Percentiles rank a stretch among this genome's conserved stretches.
phyloP scores from a whole-genome alignment of 371 early-diverging fungal species.

The Polyrhizophydium stewartii region DNA sequence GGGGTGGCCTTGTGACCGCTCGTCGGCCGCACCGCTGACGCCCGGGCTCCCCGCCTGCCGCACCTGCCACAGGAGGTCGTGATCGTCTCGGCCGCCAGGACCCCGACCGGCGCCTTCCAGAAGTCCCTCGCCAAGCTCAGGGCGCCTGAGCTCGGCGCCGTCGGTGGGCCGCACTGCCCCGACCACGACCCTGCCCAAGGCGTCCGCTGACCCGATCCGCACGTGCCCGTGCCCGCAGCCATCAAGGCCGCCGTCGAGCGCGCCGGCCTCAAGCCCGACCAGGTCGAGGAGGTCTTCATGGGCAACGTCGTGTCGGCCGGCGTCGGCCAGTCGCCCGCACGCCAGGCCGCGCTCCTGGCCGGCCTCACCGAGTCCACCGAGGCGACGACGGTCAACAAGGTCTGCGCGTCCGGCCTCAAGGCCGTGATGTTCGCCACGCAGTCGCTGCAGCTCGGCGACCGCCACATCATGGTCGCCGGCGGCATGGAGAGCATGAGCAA shows the following conservation, averaged over 20 bases:
- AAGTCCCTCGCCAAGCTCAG: constrained; percentile 80
- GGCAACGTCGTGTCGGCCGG: constrained; percentile 85
- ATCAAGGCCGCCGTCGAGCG: constrained; percentile 11
- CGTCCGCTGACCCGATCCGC: too few relatives aligned
- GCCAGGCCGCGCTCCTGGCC: constrained; percentile 87
- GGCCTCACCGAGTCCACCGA: constrained; percentile 72
- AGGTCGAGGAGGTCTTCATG: constrained; percentile 85
- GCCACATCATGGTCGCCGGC: constrained; percentile 75
- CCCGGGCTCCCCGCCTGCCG: too few relatives aligned
- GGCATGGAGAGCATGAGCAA: constrained; percentile 98
- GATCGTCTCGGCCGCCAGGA: constrained; percentile 83
- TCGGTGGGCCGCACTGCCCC: too few relatives aligned
- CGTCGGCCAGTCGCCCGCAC: constrained; percentile 90
- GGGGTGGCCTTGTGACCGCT: too few relatives aligned
- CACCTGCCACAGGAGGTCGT: constrained; percentile 70
- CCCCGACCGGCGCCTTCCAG: constrained; percentile 90
- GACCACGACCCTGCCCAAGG: too few relatives aligned
- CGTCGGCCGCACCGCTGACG: too few relatives aligned
- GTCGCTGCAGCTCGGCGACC: constrained; percentile 74
- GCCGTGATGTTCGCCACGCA: constrained; percentile 86
- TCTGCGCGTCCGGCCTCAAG: constrained; percentile 96
- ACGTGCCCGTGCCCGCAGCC: constrained; percentile 1
- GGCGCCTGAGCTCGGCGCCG: constrained; percentile 83
- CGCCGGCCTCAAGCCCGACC: constrained; percentile 54
- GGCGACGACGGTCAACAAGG: constrained; percentile 95